These are phyloP conservation scores for Solanum pennellii DNA, from an alignment of 257 asterid species.

Conservation along the genomic window DNA sequence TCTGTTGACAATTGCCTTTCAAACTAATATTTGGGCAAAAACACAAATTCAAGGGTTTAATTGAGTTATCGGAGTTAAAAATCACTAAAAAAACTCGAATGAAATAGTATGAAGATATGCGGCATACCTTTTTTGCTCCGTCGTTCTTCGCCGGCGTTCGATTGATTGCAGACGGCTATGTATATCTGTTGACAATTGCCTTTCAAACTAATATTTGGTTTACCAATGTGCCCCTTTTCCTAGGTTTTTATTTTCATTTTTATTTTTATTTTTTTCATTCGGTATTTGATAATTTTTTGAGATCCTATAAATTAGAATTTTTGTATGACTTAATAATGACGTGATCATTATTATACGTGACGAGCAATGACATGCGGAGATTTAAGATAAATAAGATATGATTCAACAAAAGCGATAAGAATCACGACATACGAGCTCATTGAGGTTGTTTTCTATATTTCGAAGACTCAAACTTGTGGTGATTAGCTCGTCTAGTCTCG, in stretches of 20 bases:
- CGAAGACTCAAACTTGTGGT: too few species aligned
- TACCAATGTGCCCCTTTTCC: background rate
- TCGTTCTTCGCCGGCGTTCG: background rate
- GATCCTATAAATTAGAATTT: background rate
- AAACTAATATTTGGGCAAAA: background rate
- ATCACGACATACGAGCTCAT: too few species aligned
- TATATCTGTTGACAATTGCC: background rate
- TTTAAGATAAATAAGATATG: background rate
- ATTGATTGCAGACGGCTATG: background rate
- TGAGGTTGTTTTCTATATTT: too few species aligned
- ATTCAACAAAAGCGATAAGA: background rate
- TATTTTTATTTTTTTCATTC: background rate
- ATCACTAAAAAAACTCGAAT: background rate
- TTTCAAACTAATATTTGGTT: background rate
- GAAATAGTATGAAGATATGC: background rate
- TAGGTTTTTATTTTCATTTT: background rate
- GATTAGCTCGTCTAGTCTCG: too few species aligned
- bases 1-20: background rate
- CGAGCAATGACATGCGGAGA: background rate
- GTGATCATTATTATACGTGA: too few species aligned
- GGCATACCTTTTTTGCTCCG: background rate
- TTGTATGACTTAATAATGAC: background rate
- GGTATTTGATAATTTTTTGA: background rate
- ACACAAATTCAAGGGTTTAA: background rate
- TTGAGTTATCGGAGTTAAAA: background rate